A percentile compares a stretch with the other conserved stretches of the same genome.
Conservation (phyloP, 345 rosid species). For the Geranium brycei region DNA sequence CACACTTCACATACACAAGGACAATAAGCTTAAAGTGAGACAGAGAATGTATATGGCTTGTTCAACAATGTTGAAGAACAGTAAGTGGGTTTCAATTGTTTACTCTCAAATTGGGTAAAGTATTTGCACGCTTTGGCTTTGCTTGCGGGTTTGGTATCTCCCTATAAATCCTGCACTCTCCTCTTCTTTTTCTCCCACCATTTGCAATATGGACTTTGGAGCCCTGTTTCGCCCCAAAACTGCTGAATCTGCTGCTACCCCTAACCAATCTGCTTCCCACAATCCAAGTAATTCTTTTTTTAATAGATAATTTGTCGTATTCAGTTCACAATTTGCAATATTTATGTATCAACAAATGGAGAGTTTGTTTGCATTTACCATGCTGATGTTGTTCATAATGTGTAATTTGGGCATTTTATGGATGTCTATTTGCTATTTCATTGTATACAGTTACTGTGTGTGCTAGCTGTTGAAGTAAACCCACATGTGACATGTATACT, state of each 20-base stretch:
- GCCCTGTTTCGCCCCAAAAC: conserved; percentile 3
- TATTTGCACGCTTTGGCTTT: conserved; percentile 88
- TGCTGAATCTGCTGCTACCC: neutral
- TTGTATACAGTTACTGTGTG: no score
- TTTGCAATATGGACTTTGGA: neutral
- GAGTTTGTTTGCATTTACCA: no score
- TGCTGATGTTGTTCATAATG: no score
- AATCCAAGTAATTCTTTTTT: conserved; percentile 14
- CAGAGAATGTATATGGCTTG: no score
- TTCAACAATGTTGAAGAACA: no score
- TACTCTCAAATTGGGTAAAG: conserved; percentile 74
- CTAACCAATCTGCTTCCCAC: conserved; percentile 2
- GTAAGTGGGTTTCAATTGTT: conserved; percentile 11
- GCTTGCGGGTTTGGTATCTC: conserved; percentile 84
- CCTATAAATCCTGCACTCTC: conserved; percentile 49
- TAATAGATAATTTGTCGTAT: conserved; percentile 1
- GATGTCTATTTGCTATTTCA: no score
- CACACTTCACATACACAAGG: no score
- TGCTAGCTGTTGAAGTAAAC: no score
- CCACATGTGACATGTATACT: no score
- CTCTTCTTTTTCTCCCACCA: neutral
- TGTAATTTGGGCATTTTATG: no score
- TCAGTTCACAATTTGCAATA: neutral
- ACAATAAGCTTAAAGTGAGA: no score
- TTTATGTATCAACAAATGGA: no score